phyloP scores from a whole-genome alignment of 2,329 filamentous ascomycete genomes.

The Fonsecaea multimorphosa region DNA sequence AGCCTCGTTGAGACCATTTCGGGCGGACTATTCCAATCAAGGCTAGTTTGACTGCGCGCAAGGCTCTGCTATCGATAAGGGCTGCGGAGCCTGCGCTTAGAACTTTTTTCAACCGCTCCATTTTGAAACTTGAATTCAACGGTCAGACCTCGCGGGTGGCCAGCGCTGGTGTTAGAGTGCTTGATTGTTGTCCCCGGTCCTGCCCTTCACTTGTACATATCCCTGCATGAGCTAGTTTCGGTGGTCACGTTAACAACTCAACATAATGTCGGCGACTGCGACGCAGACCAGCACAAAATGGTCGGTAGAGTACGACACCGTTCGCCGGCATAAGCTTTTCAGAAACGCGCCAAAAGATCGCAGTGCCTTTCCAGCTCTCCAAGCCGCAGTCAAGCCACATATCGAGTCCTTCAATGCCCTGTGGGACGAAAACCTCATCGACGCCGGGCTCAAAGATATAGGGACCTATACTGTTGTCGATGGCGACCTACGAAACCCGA shows the following conservation, averaged over 20 bases:
- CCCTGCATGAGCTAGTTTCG: neutral
- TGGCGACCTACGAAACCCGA: conserved; percentile 60
- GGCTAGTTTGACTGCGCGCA: neutral
- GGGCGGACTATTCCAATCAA: neutral
- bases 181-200: neutral
- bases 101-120: conserved; percentile 15
- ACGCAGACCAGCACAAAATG: conserved; percentile 57
- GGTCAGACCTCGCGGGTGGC: neutral
- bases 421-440: conserved; percentile 76
- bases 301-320: conserved; percentile 84
- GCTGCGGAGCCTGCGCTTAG: conserved; percentile 10
- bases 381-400: conserved; percentile 86
- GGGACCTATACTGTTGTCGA: conserved; percentile 87
- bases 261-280: conserved; percentile 27
- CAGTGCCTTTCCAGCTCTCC: conserved; percentile 84
- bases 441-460: conserved; percentile 83
- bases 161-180: conserved; percentile 5
- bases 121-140: neutral
- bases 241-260: neutral
- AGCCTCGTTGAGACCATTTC: neutral
- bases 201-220: neutral
- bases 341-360: conserved; percentile 84
- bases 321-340: conserved; percentile 87
- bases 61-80: conserved; percentile 23
- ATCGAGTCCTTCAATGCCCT: conserved; percentile 95